These are phyloP conservation scores for Hirschioporus abietinus DNA, from an alignment of 768 basidiomycete species.

Conservation along the genomic window DNA sequence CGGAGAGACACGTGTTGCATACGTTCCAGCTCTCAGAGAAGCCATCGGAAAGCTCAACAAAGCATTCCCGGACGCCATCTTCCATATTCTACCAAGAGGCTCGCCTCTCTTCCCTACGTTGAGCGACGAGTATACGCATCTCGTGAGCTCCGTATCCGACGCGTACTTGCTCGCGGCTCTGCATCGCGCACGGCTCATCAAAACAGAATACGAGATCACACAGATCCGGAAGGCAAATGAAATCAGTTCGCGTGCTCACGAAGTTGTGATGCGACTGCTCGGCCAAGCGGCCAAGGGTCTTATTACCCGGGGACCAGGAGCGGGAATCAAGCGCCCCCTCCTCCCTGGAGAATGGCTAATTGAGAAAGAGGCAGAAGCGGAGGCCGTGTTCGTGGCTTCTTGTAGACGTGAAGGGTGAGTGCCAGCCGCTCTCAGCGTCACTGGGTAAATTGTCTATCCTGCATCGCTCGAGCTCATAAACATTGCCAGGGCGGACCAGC, in stretches of 20 bases:
- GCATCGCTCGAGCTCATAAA: constrained; percentile 2
- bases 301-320: constrained; percentile 40
- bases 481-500: constrained; percentile 60
- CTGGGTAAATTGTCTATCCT: not conserved
- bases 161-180: constrained; percentile 69
- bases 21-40: constrained; percentile 39
- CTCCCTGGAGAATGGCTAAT: constrained; percentile 84
- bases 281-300: constrained; percentile 64
- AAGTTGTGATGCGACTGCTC: constrained; percentile 86
- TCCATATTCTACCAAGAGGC: constrained; percentile 59
- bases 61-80: constrained; percentile 46
- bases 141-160: constrained; percentile 40
- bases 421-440: too few relatives aligned
- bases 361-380: constrained; percentile 89
- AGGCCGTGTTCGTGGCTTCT: constrained; percentile 87
- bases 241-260: constrained; percentile 87
- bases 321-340: constrained; percentile 37
- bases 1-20: constrained; percentile 55
- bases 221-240: constrained; percentile 75
- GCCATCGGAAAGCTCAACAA: constrained; percentile 43
- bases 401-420: constrained; percentile 84
- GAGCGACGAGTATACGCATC: constrained; percentile 35
- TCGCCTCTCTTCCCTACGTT: constrained; percentile 49
- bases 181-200: constrained; percentile 76
- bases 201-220: constrained; percentile 68